phyloP scores from a whole-genome alignment of 2,329 filamentous ascomycete species.

The Orbilia blumenaviensis region DNA sequence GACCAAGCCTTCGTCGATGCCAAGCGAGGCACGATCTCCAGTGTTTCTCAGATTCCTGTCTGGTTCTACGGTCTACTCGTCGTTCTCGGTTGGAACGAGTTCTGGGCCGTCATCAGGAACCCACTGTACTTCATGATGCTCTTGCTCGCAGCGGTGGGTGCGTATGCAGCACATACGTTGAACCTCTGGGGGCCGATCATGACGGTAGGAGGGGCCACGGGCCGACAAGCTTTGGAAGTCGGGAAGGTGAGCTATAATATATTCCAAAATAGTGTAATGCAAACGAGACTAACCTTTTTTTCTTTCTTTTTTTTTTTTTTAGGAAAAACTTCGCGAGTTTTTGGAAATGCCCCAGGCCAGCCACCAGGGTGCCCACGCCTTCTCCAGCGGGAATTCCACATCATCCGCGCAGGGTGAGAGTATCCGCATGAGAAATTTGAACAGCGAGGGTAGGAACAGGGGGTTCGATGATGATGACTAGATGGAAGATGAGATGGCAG shows the following conservation, averaged over 20 bases:
- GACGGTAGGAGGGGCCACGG: conserved; percentile 91
- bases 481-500: not conserved
- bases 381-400: conserved; percentile 36
- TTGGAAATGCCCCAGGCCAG: conserved; percentile 39
- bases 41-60: conserved; percentile 89
- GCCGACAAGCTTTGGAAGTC: conserved; percentile 84
- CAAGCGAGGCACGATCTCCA: conserved; percentile 94
- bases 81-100: conserved; percentile 98
- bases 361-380: conserved; percentile 42
- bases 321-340: conserved; percentile 57
- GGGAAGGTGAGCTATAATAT: conserved; percentile 68
- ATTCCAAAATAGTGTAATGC: not conserved
- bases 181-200: conserved; percentile 96
- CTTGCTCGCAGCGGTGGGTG: conserved; percentile 76
- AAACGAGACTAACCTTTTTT: not conserved
- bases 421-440: conserved; percentile 55
- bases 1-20: conserved; percentile 98
- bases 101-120: conserved; percentile 80
- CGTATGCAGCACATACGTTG: conserved; percentile 89
- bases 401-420: conserved; percentile 39
- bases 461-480: conserved; percentile 37
- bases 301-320: not conserved
- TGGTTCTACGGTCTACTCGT: conserved; percentile 93
- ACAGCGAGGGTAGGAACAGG: conserved; percentile 50
- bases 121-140: conserved; percentile 91